These are phyloP conservation scores for Pichia sp. DNA, from an alignment of 1,139 yeast genomes.

Conservation along the genomic window DNA sequence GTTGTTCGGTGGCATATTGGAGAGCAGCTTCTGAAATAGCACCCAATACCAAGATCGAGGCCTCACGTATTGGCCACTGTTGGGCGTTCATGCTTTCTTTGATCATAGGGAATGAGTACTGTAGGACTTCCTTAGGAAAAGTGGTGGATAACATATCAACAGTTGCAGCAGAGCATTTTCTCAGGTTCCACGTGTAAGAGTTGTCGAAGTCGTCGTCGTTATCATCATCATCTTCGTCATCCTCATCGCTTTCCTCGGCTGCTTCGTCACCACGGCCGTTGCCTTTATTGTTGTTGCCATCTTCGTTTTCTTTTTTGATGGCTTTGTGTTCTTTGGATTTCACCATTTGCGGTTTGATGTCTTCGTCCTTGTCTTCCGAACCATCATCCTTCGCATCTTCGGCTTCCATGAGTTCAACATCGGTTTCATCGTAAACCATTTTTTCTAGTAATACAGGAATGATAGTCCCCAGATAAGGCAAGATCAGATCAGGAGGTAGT, in stretches of 20 bases:
- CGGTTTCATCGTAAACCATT: conserved; percentile 88
- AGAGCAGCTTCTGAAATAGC: conserved; percentile 90
- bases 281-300: conserved; percentile 41
- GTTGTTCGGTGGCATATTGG: conserved; percentile 62
- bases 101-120: conserved; percentile 66
- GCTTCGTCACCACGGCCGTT: conserved; percentile 57
- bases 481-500: conserved; percentile 45
- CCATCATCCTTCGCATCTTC: conserved; percentile 71
- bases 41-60: conserved; percentile 90
- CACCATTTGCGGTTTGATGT: conserved; percentile 73
- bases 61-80: conserved; percentile 88
- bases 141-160: conserved; percentile 72
- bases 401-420: conserved; percentile 62
- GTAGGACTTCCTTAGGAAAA: conserved; percentile 64
- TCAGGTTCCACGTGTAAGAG: conserved; percentile 77
- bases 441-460: conserved; percentile 72
- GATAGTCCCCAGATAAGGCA: conserved; percentile 54
- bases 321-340: conserved; percentile 65
- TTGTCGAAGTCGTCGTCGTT: conserved; percentile 65
- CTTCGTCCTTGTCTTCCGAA: conserved; percentile 77
- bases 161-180: conserved; percentile 94
- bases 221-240: conserved; percentile 46
- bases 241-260: conserved; percentile 32
- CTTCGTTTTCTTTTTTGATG: conserved; percentile 30
- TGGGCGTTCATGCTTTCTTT: conserved; percentile 63